Base-by-base conservation (phyloP, 768 basidiomycete genomes). In the Hydnomerulius pinastri region DNA sequence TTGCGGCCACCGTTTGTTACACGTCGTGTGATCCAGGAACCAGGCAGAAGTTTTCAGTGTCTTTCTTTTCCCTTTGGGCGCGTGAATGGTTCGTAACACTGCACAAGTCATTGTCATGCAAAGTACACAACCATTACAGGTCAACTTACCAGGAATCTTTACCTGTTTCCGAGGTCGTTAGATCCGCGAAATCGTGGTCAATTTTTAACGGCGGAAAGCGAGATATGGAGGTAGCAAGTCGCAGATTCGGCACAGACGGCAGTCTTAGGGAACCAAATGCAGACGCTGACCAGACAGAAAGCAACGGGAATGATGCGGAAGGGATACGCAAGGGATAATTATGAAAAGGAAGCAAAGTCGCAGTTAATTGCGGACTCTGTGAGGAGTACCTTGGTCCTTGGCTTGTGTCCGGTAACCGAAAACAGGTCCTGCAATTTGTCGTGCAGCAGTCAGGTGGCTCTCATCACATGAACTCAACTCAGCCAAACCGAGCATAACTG, bases 1-100 rank as follows among this genome's bases (percentile, higher is more conserved):
- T 47, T 51, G 50, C 25, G 40, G 46, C 23, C 41, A 42, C 29
- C 17, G 44, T 17, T 30, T 30, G 48, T 55, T 50, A 55, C 39
- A 55, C 48, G 52, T 51, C 54, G 57, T 56, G 59, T 60, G 57
- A 54, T 45, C 39, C 53, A 53, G 57, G 57, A 52, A 52, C 57
- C n/a, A n/a, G 30, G 37, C 17, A 29, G 41, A 27, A 38, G 29
- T 29, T 29, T 11, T n/a, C n/a, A n/a, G n/a, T n/a, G n/a, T n/a
- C n/a, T 13, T 33, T 35, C 21, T 37, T 25, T 18, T 25, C 18
- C 15, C 32, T 29, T 25, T 36, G 15, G 8, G 17, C 29, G 38
- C 25, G 42, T 28, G 39, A 24, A 20, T 25, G 15, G 29, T 30
- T 15, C 11, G 37, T 25, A n/a, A 27, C 24, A 27, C 36, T 38